phyloP scores from a whole-genome alignment of 257 asterid genomes.

The Handroanthus guayacan region DNA sequence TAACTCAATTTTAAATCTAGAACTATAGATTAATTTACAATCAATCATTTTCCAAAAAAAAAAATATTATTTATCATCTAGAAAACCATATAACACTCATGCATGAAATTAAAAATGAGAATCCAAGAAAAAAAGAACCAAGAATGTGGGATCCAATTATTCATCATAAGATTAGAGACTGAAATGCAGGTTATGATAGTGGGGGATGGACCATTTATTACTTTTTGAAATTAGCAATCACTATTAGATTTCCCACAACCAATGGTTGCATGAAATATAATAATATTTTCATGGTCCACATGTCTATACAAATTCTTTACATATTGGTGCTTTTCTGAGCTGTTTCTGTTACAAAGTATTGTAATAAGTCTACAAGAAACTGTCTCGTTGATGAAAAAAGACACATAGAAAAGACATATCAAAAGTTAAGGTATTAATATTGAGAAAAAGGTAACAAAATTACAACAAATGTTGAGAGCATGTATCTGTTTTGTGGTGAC shows the following conservation, averaged over 20 bases:
- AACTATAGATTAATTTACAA: neutral
- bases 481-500: neutral
- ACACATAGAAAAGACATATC: constrained; percentile 21
- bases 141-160: constrained; percentile 49
- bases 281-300: constrained; percentile 41
- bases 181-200: constrained; percentile 42
- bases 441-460: constrained; percentile 18
- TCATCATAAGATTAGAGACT: constrained; percentile 52
- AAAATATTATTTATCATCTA: neutral
- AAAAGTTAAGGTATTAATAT: constrained; percentile 3
- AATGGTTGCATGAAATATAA: constrained; percentile 35
- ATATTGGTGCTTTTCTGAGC: constrained; percentile 41
- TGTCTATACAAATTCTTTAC: constrained; percentile 37
- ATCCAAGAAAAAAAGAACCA: constrained; percentile 38
- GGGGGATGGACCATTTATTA: constrained; percentile 57
- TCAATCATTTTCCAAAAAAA: neutral
- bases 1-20: no score
- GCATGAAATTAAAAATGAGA: constrained; percentile 25
- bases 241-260: constrained; percentile 45
- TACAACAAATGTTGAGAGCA: neutral
- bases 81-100: neutral
- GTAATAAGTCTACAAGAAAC: constrained; percentile 21
- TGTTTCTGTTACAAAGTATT: constrained; percentile 36
- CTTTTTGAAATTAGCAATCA: constrained; percentile 48
- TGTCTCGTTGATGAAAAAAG: constrained; percentile 21